phyloP scores from a whole-genome alignment of 2,329 filamentous ascomycete genomes.

The Pseudogymnoascus sp. region DNA sequence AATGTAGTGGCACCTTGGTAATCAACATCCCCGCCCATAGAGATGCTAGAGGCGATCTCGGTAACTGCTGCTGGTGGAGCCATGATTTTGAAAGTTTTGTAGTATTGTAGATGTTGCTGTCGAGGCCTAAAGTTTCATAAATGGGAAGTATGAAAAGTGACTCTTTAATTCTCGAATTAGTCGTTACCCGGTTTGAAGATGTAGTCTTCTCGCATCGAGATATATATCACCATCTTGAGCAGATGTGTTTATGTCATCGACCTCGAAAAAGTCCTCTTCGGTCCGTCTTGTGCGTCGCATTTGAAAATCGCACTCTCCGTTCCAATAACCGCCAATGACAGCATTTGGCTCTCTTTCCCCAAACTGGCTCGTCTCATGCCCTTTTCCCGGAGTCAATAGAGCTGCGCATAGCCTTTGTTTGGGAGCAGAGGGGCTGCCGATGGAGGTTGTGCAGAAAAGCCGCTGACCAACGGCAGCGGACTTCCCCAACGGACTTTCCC shows the following conservation, averaged over 20 bases:
- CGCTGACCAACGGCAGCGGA: neutral
- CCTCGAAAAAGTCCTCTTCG: neutral
- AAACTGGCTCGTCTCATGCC: neutral
- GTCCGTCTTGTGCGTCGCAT: neutral
- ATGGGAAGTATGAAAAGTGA: neutral
- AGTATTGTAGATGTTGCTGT: neutral
- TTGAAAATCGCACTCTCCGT: neutral
- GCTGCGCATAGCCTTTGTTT: neutral
- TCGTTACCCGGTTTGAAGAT: neutral
- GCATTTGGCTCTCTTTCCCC: neutral
- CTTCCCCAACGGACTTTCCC: neutral
- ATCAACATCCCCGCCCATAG: neutral
- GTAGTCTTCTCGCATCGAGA: neutral
- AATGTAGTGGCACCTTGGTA: neutral
- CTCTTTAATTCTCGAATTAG: neutral
- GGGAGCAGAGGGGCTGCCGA: neutral
- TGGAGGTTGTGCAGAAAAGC: neutral
- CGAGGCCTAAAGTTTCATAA: neutral
- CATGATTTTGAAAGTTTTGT: neutral
- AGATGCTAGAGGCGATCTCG: neutral
- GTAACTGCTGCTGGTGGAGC: neutral
- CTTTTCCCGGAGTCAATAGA: neutral
- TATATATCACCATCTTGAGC: conserved; percentile 3
- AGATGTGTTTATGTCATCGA: neutral
- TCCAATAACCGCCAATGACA: neutral